These are phyloP conservation scores for Plasmodium fragile DNA, from an alignment of 169 alveolate species.

Conservation along the genomic window DNA sequence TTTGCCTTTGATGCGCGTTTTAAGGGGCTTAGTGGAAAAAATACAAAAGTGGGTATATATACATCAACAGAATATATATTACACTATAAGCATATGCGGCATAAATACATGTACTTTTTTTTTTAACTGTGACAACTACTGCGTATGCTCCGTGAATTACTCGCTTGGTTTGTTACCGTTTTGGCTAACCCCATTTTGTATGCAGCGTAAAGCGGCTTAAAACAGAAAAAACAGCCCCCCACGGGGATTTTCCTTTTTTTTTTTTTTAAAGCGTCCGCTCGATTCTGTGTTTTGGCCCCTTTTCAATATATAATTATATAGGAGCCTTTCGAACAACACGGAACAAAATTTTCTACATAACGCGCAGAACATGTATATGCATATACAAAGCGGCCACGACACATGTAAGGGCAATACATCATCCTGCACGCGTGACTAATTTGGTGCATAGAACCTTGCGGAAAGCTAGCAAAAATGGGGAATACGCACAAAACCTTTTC, in stretches of 20 bases:
- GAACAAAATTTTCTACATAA: neutral
- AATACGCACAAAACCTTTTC: neutral
- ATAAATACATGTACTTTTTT: neutral
- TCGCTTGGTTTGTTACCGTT: neutral
- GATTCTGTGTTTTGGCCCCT: neutral
- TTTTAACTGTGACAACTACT: neutral
- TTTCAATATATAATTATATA: neutral
- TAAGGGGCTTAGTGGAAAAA: neutral
- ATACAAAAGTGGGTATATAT: neutral
- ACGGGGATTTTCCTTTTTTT: neutral
- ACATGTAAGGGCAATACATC: neutral
- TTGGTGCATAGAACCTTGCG: neutral
- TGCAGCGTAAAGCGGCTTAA: neutral
- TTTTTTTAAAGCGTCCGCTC: neutral
- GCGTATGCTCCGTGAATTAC: neutral
- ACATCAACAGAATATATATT: neutral
- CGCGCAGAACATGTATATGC: neutral
- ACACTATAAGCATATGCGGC: neutral
- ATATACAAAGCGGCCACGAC: neutral
- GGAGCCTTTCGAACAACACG: neutral
- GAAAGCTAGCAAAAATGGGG: neutral
- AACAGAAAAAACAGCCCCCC: neutral
- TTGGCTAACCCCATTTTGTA: neutral
- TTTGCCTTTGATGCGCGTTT: neutral
- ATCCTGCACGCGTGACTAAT: neutral